These are phyloP conservation scores for Dissophora ornata DNA, from an alignment of 192 early-diverging fungal species.

Conservation along the genomic window DNA sequence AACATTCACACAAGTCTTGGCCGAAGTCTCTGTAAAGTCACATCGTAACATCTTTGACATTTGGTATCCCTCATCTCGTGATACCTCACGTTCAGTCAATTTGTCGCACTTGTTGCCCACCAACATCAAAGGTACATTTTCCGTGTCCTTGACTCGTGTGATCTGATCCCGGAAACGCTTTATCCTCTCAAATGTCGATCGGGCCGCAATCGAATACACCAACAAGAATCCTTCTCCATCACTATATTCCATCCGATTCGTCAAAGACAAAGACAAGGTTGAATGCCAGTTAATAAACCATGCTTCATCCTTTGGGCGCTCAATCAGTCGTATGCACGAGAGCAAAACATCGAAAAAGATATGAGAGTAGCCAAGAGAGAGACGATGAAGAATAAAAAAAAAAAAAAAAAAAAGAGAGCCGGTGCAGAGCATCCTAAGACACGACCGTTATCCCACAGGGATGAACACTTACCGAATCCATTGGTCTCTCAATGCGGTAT, in stretches of 20 bases:
- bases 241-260: conserved; percentile 17
- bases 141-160: conserved; percentile 89
- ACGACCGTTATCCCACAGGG: neutral
- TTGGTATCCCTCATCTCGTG: conserved; percentile 81
- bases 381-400: neutral
- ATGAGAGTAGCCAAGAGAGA: too few relatives aligned
- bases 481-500: conserved; percentile 82
- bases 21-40: conserved; percentile 91
- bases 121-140: conserved; percentile 87
- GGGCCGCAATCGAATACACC: conserved; percentile 90
- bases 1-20: conserved; percentile 93
- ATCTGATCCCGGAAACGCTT: conserved; percentile 91
- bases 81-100: conserved; percentile 85
- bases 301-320: neutral
- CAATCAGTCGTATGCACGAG: conserved; percentile 18
- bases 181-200: conserved; percentile 90
- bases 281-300: neutral
- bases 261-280: neutral
- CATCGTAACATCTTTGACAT: conserved; percentile 80
- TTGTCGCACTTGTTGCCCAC: conserved; percentile 97
- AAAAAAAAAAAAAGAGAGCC: neutral
- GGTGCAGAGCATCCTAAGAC: conserved; percentile 1
- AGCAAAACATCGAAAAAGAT: conserved; percentile 7
- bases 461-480: conserved; percentile 73
- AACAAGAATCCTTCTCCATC: conserved; percentile 91